phyloP scores from a whole-genome alignment of 2,329 filamentous ascomycete species.

The Epichloe gansuensis region DNA sequence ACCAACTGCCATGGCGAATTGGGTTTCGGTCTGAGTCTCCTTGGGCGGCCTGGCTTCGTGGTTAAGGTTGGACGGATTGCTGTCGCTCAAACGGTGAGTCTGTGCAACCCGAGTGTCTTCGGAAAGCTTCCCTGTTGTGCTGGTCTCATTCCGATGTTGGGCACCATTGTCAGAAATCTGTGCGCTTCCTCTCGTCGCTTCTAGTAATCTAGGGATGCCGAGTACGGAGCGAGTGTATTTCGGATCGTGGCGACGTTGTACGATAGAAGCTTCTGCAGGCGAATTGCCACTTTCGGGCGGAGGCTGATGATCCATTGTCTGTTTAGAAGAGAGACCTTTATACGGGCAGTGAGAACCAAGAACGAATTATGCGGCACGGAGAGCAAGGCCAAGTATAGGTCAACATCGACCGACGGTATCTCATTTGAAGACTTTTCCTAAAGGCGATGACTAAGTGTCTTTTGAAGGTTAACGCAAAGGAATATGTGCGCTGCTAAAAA shows the following conservation, averaged over 20 bases:
- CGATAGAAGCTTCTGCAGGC: not conserved
- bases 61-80: not conserved
- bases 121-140: not conserved
- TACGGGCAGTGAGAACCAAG: not conserved
- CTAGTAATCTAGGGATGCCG: constrained; percentile 3
- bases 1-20: not conserved
- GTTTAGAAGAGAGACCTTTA: not conserved
- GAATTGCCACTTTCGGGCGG: not conserved
- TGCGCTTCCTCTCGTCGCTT: not conserved
- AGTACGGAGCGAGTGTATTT: constrained; percentile 2
- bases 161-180: not conserved
- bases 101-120: constrained; percentile 1
- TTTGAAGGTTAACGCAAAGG: not conserved
- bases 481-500: not conserved
- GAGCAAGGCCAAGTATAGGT: not conserved
- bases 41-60: not conserved
- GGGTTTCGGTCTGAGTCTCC: not conserved
- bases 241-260: not conserved
- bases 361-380: not conserved
- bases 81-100: not conserved
- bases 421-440: not conserved
- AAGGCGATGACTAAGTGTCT: not conserved
- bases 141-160: not conserved
- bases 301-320: constrained; percentile 1
- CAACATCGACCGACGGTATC: not conserved